A percentile compares a stretch with the other conserved stretches of the same genome.
Evolutionary conservation across 2,329 filamentous ascomycete species (phyloP).

Genomic region (Curvularia eragrostidis): DNA sequence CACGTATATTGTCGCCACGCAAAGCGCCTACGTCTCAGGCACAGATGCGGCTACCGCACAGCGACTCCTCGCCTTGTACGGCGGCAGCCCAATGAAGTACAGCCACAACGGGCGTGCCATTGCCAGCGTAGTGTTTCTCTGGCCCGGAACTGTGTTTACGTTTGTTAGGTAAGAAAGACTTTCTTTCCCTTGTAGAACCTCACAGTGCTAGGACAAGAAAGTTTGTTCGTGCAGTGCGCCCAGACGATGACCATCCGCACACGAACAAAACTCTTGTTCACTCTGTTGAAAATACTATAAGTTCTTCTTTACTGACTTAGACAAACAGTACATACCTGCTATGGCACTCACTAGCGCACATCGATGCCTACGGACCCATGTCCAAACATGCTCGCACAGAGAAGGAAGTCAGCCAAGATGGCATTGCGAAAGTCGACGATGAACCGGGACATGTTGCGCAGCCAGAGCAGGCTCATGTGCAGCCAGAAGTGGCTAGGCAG

Average conservation of each 20-base stretch:
- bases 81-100: conserved; percentile 53
- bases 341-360: conserved; percentile 49
- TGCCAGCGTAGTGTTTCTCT: conserved; percentile 60
- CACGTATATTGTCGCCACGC: conserved; percentile 59
- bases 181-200: too few relatives aligned
- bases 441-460: neutral
- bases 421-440: neutral
- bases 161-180: conserved; percentile 55
- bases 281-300: too few relatives aligned
- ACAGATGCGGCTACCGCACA: conserved; percentile 41
- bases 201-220: too few relatives aligned
- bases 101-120: conserved; percentile 58
- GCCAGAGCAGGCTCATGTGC: neutral
- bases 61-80: conserved; percentile 47
- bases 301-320: neutral
- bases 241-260: too few relatives aligned
- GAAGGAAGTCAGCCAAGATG: neutral
- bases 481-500: neutral
- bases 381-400: conserved; percentile 44
- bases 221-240: too few relatives aligned
- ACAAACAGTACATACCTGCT: conserved; percentile 47
- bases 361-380: conserved; percentile 50
- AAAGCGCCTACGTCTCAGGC: conserved; percentile 56
- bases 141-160: conserved; percentile 59
- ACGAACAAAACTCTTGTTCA: too few relatives aligned